These are phyloP conservation scores for Skeletonema marinoi DNA, from an alignment of 108 stramenopile species.

Conservation along the genomic window DNA sequence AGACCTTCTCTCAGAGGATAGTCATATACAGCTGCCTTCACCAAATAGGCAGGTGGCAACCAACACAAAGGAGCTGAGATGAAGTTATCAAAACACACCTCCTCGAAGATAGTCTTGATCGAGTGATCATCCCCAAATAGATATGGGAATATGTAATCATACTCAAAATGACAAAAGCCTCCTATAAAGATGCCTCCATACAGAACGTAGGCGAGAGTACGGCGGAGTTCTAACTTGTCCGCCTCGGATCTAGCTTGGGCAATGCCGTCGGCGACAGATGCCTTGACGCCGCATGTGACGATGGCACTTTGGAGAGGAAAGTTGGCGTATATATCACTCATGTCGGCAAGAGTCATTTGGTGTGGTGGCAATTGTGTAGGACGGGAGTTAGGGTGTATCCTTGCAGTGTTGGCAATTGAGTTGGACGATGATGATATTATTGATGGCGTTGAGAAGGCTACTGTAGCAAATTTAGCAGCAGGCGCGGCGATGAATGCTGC, in stretches of 20 bases:
- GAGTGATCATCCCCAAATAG: constrained; percentile 18
- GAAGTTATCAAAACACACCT: constrained; percentile 30
- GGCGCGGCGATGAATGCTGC: too few species aligned
- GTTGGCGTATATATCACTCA: constrained; percentile 24
- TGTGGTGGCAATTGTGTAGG: not conserved
- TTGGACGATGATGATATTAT: too few species aligned
- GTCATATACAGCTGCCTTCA: constrained; percentile 38
- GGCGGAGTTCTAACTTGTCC: constrained; percentile 7
- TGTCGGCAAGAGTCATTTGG: not conserved
- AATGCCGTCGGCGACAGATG: constrained; percentile 37
- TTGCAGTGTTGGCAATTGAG: too few species aligned
- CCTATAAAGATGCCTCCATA: constrained; percentile 41
- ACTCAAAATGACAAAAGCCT: constrained; percentile 37
- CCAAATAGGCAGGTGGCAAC: constrained; percentile 47
- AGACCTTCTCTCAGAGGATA: constrained; percentile 1
- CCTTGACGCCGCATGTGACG: constrained; percentile 42
- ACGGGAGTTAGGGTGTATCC: too few species aligned
- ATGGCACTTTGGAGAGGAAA: constrained; percentile 32
- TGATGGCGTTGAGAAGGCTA: too few species aligned
- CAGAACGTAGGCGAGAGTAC: constrained; percentile 36
- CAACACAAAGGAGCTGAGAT: constrained; percentile 39
- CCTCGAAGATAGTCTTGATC: not conserved
- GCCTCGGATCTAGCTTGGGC: constrained; percentile 26
- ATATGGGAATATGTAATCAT: constrained; percentile 24
- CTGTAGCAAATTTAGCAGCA: too few species aligned